Evolutionary conservation across 2,329 filamentous ascomycete species (phyloP).

Genomic region (Nemania sp.): DNA sequence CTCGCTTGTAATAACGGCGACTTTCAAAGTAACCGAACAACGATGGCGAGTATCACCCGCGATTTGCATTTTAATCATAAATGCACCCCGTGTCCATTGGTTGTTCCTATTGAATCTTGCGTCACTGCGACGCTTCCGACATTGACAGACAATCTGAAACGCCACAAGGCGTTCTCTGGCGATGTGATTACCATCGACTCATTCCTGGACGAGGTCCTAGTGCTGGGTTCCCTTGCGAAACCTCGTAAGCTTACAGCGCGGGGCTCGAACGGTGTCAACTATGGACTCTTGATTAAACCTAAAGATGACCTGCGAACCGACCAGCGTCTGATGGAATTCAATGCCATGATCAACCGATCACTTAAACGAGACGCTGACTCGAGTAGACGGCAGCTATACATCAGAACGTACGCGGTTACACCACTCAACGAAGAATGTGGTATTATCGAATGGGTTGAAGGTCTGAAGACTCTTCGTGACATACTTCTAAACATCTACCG

Average conservation of each 20-base stretch:
- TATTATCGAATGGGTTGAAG: slow-evolving; percentile 98
- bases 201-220: slow-evolving; percentile 86
- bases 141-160: slow-evolving; percentile 69
- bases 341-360: slow-evolving; percentile 94
- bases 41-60: slow-evolving; percentile 71
- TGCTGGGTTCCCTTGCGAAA: slow-evolving; percentile 88
- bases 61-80: slow-evolving; percentile 86
- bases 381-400: slow-evolving; percentile 86
- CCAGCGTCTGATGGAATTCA: slow-evolving; percentile 98
- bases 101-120: slow-evolving; percentile 85
- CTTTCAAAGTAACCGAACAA: slow-evolving; percentile 70
- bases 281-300: slow-evolving; percentile 93
- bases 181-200: slow-evolving; percentile 81
- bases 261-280: slow-evolving; percentile 84
- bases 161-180: slow-evolving; percentile 83
- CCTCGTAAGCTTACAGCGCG: slow-evolving; percentile 86
- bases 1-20: slow-evolving; percentile 75
- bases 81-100: slow-evolving; percentile 78
- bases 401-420: slow-evolving; percentile 96
- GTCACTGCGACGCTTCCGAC: slow-evolving; percentile 81
- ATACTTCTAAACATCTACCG: slow-evolving; percentile 81
- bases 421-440: slow-evolving; percentile 97
- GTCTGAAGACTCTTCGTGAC: slow-evolving; percentile 90
- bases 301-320: slow-evolving; percentile 98
- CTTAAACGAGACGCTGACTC: slow-evolving; percentile 90